A percentile compares a stretch with the other conserved stretches of the same genome.
Conservation (phyloP, 495 filamentous ascomycete species). For the Bombardia bombarda region DNA sequence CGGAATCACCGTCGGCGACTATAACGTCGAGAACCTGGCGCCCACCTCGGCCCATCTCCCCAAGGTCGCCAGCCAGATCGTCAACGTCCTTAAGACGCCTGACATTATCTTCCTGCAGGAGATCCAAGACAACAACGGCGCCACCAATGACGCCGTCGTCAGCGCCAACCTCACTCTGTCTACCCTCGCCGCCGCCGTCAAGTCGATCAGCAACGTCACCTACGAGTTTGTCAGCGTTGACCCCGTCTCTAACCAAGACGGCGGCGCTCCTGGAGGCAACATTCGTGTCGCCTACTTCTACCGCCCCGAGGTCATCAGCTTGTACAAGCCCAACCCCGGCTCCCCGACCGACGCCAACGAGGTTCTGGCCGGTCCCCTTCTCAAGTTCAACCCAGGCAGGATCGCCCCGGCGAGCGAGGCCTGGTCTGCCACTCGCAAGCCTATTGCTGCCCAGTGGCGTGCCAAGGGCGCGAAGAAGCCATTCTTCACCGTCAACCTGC, state of each 20-base stretch:
- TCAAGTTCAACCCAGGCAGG: conserved; percentile 51
- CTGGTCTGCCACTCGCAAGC: conserved; percentile 48
- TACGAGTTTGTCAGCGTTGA: conserved; percentile 44
- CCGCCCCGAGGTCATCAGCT: conserved; percentile 38
- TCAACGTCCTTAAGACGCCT: conserved; percentile 43
- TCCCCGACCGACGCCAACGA: conserved; percentile 33
- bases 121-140: conserved; percentile 51
- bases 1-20: conserved; percentile 46
- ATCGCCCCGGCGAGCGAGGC: conserved; percentile 48
- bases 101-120: conserved; percentile 53
- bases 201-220: conserved; percentile 21
- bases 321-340: conserved; percentile 42
- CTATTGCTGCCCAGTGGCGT: conserved; percentile 50
- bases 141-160: conserved; percentile 42
- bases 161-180: conserved; percentile 38
- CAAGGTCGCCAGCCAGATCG: conserved; percentile 46
- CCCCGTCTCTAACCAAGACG: conserved; percentile 42
- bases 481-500: conserved; percentile 57
- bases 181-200: conserved; percentile 35
- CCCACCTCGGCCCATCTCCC: conserved; percentile 38
- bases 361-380: conserved; percentile 34
- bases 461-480: conserved; percentile 28
- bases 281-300: conserved; percentile 58
- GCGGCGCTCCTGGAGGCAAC: conserved; percentile 55
- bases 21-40: conserved; percentile 55